Base-by-base conservation (phyloP, 495 filamentous ascomycete genomes). In the Chlorociboria aeruginascens region DNA sequence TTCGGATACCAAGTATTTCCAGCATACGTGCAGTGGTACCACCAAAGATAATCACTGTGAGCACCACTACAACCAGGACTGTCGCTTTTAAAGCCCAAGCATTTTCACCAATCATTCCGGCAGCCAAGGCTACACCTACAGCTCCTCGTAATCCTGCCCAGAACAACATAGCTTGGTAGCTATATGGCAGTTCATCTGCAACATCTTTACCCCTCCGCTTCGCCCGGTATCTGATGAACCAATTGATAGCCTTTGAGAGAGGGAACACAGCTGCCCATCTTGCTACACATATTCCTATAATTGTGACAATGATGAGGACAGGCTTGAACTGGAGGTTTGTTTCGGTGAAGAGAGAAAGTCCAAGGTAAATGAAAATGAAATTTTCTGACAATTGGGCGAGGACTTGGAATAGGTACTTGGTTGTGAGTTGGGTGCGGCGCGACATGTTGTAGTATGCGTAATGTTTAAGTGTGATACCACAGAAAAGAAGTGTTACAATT, bases 371-470 rank as follows among this genome's bases (percentile, higher is more conserved):
- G 69, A 98, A 98, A 59, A 98, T 98, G 54, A 98, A 98, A 65
- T 98, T 98, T 68, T 98, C 92, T 0, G 89, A 92, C 33, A 98
- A 69, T 63, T 97, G 93, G 6, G 93, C 86, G 49, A 93, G 80
- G 42, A 95, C 82, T 64, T 92, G 85, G 69, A 98, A 98, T 25
- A 95, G 75, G 67, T 95, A 98, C 63, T 98, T 98, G 45, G 93
- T 98, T 13, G 92, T 96, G 56, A 98, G 77, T 60, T 98, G 92
- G 16, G 93, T 95, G 37, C 92, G 83, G 37, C 92, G 82, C 29
- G 92, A 98, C 92, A 98, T 98, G 68, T 98, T 98, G 70, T 95
- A 96, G 69, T 98, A 98, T 36, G 92, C 92, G 59, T 98, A 97
- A 63, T 98, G 92, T 63, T 98, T 98, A 32, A 98, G 73, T 7